Conservation (phyloP, 1,284 basidiomycete species). For the Mycena sp. region DNA sequence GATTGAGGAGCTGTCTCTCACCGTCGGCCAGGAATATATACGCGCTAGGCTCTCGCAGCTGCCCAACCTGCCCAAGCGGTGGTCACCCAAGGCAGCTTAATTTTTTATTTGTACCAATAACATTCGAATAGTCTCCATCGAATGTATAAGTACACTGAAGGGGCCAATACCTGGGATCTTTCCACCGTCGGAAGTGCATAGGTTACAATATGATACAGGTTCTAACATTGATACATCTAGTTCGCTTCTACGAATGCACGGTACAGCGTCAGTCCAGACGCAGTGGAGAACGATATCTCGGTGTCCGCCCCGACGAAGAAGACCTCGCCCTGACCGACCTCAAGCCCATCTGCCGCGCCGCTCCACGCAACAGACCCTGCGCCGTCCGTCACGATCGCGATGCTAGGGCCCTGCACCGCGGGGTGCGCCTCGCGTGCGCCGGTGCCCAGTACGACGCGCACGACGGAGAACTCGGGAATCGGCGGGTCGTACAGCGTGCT, state of each 20-base stretch:
- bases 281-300: slow-evolving; percentile 57
- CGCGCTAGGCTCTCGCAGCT: too few species aligned
- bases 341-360: slow-evolving; percentile 48
- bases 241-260: slow-evolving; percentile 77
- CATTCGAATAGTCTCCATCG: too few species aligned
- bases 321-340: slow-evolving; percentile 77
- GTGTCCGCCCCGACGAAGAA: slow-evolving; percentile 86
- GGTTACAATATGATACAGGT: too few species aligned
- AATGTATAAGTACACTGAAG: too few species aligned
- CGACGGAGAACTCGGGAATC: slow-evolving; percentile 93
- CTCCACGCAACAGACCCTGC: slow-evolving; percentile 63
- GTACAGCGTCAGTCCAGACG: slow-evolving; percentile 65
- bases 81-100: too few species aligned
- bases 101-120: too few species aligned
- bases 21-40: too few species aligned
- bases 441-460: slow-evolving; percentile 65
- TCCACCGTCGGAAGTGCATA: too few species aligned
- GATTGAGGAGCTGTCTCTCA: too few species aligned
- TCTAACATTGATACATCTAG: slow-evolving; percentile 13
- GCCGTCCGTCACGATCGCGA: slow-evolving; percentile 83
- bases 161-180: too few species aligned
- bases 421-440: slow-evolving; percentile 64
- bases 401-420: slow-evolving; percentile 83
- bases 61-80: too few species aligned
- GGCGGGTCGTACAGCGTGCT: slow-evolving; percentile 90